These are phyloP conservation scores for Helichrysum umbraculigerum DNA, from an alignment of 129 eudicot species.

Conservation along the genomic window DNA sequence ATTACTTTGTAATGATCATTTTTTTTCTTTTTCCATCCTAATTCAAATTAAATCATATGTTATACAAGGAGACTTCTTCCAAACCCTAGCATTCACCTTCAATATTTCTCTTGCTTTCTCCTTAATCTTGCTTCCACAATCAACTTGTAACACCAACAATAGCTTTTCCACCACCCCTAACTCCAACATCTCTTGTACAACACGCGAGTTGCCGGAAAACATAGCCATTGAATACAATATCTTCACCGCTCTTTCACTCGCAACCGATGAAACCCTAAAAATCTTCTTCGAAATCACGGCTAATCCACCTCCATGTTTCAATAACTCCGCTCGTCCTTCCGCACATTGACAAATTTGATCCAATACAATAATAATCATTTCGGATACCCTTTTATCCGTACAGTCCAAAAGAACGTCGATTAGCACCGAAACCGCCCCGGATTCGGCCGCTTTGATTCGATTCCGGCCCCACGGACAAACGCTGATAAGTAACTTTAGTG, in stretches of 20 bases:
- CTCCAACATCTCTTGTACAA: conserved; percentile 61
- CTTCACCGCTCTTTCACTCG: conserved; percentile 58
- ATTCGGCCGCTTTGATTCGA: conserved; percentile 49
- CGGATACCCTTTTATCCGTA: conserved; percentile 41
- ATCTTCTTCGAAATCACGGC: conserved; percentile 75
- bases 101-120: conserved; percentile 62
- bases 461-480: conserved; percentile 63
- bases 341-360: conserved; percentile 56
- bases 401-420: conserved; percentile 48
- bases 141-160: conserved; percentile 55
- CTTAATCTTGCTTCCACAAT: conserved; percentile 58
- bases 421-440: conserved; percentile 42
- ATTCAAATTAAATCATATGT: conserved; percentile 23
- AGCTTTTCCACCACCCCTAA: conserved; percentile 60
- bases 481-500: conserved; percentile 43
- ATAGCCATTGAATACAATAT: conserved; percentile 47
- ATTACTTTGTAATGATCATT: not conserved
- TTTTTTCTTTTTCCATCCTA: not conserved
- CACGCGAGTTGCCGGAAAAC: conserved; percentile 42
- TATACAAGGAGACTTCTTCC: conserved; percentile 64
- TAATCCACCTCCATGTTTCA: conserved; percentile 60
- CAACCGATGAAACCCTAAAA: conserved; percentile 53
- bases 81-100: conserved; percentile 52
- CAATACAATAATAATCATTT: conserved; percentile 51
- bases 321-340: conserved; percentile 58